Evolutionary conservation across 352 stramenopile genomes (phyloP), one percentile per base, ranked within the genome.

Genomic region (Globisporangium echinulatum): DNA sequence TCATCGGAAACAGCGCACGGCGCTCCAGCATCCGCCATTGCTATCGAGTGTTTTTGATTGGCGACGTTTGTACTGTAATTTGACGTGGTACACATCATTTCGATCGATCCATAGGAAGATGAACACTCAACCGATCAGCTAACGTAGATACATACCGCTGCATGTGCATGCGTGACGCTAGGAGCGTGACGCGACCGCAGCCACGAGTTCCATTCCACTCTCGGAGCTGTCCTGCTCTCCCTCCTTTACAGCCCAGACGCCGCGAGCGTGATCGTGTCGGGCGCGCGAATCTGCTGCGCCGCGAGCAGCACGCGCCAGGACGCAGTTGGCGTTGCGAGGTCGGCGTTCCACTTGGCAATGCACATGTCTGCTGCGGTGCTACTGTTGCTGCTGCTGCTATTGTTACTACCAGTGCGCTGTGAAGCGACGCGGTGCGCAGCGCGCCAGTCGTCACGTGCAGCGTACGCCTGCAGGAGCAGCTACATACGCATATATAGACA

Each of bases 361-460:
- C 48, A 59, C 37, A n/a, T 14, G 44, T 36, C 15, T 10, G 49
- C 19, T 15, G 17, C 38, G 4, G 49, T 7, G n/a, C 15, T 54
- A 25, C 1, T 19, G 17, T 19, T 25, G 25, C 25, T 25, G 25
- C 25, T 25, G 25, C 25, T 25, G 25, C 25, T 25, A 25, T 25
- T 25, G 25, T 2, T 1, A 14, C 9, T 19, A 17, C 7, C 40
- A 11, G 42, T n/a, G 46, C 17, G 61, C 15, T 58, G 61, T 33
- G 33, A 57, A 9, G 49, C 54, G n/a, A 54, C 33, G 38, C 49
- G 36, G 15, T 59, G 51, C 13, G 55, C 61, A 3, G 25, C 33
- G 46, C 49, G 43, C 61, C 61, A 67, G 51, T 67, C 61, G 49
- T 62, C 55, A 11, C 37, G 61, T 3, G 19, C 55, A 42, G 61